Evolutionary conservation across 1,139 yeast genomes (phyloP), one percentile per base, ranked within the genome.

Genomic region (Hansenula sp.): DNA sequence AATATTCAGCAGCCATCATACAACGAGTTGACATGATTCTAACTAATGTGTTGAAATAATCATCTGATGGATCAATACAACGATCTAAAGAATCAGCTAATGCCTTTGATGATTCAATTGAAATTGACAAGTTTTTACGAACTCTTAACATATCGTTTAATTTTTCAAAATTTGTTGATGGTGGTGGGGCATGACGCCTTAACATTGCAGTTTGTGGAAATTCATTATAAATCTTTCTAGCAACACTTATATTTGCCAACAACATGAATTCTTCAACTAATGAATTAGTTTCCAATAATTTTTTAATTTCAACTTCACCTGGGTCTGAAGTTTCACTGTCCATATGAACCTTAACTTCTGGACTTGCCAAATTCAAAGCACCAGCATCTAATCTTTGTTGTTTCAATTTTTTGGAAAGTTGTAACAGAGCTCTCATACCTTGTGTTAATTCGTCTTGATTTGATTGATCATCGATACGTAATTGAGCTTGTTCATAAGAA

Each of bases 1-100:
- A 94, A 61, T 94, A 94, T 57, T 92, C 97, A 2, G 99, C 99
- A 3, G 98, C 96, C 85, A 89, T 87, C 98, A 94, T 94, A 66
- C 98, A 92, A 57, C 99, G 77, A 0, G 99, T 94, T 7, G 97
- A 94, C 96, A 92, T 85, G 49, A 94, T 92, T 65, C 99, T 82
- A 10, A 92, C 75, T 55, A 94, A 72, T 0, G 97, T 92, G 64
- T 94, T 94, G 74, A 94, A 89, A 58, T 88, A 94, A 7, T 90
- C 84, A 60, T 92, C 98, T 1, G 75, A 59, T 20, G 81, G 75
- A 61, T 92, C 97, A 27, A 69, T 77, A 64, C 96, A 88, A 46
- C 86, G 74, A 59, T 94, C 98, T 42, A 94, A 71, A 17, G 97
- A 89, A 57, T 89, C 97, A 1, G 98, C 98, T 37, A 94, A 73